These are phyloP conservation scores for Helenozyma rhizophorensis DNA, from an alignment of 805 yeast genomes.

Conservation along the genomic window DNA sequence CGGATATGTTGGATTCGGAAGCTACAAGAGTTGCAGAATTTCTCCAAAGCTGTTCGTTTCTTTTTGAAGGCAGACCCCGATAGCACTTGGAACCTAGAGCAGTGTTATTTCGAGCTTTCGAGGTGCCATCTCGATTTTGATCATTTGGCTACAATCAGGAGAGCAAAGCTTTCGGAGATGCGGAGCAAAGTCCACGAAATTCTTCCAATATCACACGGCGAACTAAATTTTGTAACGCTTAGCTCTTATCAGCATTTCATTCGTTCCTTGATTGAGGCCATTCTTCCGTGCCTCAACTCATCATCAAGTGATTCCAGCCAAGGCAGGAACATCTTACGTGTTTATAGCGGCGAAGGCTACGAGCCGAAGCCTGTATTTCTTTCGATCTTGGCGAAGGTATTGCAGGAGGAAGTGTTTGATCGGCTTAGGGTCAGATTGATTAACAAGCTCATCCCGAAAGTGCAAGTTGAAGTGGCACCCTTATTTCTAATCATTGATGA, in stretches of 20 bases:
- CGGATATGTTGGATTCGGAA: conserved; percentile 9
- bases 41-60: conserved; percentile 5
- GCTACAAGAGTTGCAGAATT: conserved; percentile 11
- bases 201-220: conserved; percentile 4
- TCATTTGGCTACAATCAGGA: conserved; percentile 5
- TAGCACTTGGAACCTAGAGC: conserved; percentile 5
- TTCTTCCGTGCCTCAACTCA: conserved; percentile 3
- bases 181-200: conserved; percentile 1
- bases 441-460: background rate
- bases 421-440: conserved; percentile 1
- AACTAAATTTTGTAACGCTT: conserved; percentile 3
- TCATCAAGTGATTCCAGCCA: conserved; percentile 1
- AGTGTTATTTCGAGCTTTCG: conserved; percentile 11
- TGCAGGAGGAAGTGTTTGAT: conserved; percentile 8
- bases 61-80: conserved; percentile 2
- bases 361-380: conserved; percentile 5
- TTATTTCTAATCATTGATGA: conserved; percentile 6
- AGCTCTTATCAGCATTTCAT: conserved; percentile 2
- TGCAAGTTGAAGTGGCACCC: conserved; percentile 2
- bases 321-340: conserved; percentile 11
- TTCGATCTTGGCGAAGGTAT: conserved; percentile 9
- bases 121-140: conserved; percentile 12
- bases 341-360: conserved; percentile 8
- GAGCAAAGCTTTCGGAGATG: conserved; percentile 1
- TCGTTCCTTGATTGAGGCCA: conserved; percentile 1